phyloP scores from a whole-genome alignment of 805 yeast species.

The Geotrichum ghanense region DNA sequence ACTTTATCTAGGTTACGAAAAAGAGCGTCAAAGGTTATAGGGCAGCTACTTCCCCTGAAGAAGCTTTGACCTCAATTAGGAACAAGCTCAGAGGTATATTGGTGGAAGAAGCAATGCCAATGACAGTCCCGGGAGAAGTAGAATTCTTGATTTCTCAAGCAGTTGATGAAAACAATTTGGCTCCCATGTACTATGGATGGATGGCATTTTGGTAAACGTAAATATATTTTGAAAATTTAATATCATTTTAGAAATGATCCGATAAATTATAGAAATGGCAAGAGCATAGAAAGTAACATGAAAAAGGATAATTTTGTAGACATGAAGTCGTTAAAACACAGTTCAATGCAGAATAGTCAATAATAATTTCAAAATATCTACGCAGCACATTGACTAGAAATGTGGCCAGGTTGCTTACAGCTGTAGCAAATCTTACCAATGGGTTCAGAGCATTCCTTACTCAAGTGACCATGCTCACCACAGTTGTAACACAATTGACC shows the following conservation, averaged over 20 bases:
- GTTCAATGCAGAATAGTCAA: too few species aligned
- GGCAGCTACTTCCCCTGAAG: constrained; percentile 37
- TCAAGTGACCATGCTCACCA: constrained; percentile 78
- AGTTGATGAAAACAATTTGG: constrained; percentile 52
- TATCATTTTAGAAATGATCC: too few species aligned
- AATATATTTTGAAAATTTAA: too few species aligned
- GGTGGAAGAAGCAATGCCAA: constrained; percentile 70
- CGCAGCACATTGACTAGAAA: constrained; percentile 55
- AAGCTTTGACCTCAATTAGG: constrained; percentile 60
- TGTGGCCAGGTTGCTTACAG: constrained; percentile 69
- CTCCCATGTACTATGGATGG: constrained; percentile 95
- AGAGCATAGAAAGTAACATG: too few species aligned
- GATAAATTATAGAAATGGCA: too few species aligned
- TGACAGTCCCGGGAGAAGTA: constrained; percentile 88
- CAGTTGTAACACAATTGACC: constrained; percentile 77
- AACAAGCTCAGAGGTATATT: constrained; percentile 76
- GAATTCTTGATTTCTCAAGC: constrained; percentile 82
- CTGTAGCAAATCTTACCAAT: constrained; percentile 50
- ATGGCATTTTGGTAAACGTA: constrained; percentile 44
- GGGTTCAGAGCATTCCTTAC: constrained; percentile 26
- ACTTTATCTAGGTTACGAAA: constrained; percentile 1
- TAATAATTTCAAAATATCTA: too few species aligned
- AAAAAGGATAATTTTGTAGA: too few species aligned
- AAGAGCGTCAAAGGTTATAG: constrained; percentile 13
- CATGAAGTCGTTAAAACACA: too few species aligned